These are phyloP conservation scores for Chalciporus piperatus DNA, from an alignment of 768 basidiomycete species.

Conservation along the genomic window DNA sequence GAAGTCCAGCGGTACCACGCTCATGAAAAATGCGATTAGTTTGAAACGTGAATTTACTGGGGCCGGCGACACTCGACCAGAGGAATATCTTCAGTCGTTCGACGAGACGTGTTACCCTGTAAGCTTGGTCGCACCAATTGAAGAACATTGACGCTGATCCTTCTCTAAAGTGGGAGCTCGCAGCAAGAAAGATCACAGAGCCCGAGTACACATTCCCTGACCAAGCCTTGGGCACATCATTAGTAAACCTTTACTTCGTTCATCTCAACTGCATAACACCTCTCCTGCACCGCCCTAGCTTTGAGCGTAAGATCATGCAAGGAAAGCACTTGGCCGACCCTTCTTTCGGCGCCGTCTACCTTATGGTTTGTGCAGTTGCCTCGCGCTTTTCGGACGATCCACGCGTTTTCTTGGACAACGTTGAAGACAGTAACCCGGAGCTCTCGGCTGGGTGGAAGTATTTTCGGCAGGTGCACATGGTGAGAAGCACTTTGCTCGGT, in stretches of 20 bases:
- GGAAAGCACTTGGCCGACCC: conserved; percentile 50
- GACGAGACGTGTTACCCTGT: conserved; percentile 18
- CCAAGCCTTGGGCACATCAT: conserved; percentile 42
- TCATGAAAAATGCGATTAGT: conserved; percentile 48
- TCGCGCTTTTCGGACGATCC: conserved; percentile 56
- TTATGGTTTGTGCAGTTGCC: conserved; percentile 72
- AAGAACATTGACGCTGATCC: not conserved
- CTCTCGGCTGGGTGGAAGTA: conserved; percentile 55
- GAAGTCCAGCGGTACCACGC: conserved; percentile 41
- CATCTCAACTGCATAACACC: conserved; percentile 56
- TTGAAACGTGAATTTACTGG: conserved; percentile 57
- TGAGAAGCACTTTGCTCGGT: conserved; percentile 55
- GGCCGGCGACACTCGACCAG: conserved; percentile 15
- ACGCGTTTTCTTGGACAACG: conserved; percentile 42
- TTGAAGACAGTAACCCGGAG: conserved; percentile 29
- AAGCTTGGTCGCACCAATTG: conserved; percentile 12
- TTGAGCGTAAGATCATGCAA: conserved; percentile 50
- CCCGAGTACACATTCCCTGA: conserved; percentile 47
- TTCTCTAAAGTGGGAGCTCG: conserved; percentile 27
- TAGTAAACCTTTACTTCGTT: conserved; percentile 67
- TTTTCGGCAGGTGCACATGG: conserved; percentile 52
- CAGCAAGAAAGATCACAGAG: conserved; percentile 16
- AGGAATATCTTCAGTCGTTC: not conserved
- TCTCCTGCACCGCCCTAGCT: conserved; percentile 70
- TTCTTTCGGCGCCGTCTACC: conserved; percentile 55